Conservation (phyloP, 2,329 filamentous ascomycete genomes). For the Fusarium dlaminii region DNA sequence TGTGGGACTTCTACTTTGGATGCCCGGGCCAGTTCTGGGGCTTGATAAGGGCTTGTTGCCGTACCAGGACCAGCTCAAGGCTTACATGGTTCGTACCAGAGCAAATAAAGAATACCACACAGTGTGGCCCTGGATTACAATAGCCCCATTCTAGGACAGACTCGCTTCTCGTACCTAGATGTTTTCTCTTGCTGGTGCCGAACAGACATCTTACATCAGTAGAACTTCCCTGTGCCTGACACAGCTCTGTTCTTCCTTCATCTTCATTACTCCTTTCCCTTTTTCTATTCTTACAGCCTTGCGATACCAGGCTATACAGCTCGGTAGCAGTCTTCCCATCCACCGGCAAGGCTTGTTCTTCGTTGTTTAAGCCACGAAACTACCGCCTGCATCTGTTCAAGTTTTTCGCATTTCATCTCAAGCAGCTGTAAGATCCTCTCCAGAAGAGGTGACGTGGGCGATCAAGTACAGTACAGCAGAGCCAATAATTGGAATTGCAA, state of each 20-base stretch:
- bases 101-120: slow-evolving; percentile 40
- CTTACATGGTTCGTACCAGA: slow-evolving; percentile 38
- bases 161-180: slow-evolving; percentile 36
- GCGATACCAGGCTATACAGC: slow-evolving; percentile 23
- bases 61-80: slow-evolving; percentile 34
- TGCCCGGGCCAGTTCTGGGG: slow-evolving; percentile 37
- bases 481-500: slow-evolving; percentile 36
- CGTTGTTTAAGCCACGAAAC: slow-evolving; percentile 18
- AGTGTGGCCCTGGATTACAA: slow-evolving; percentile 38
- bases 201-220: slow-evolving; percentile 42
- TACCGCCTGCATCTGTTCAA: slow-evolving; percentile 7
- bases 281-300: slow-evolving; percentile 25
- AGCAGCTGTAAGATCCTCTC: slow-evolving; percentile 16
- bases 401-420: slow-evolving; percentile 17
- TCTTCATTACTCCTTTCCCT: slow-evolving; percentile 28
- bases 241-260: slow-evolving; percentile 28
- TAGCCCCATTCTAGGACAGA: slow-evolving; percentile 31
- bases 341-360: slow-evolving; percentile 15
- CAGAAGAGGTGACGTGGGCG: slow-evolving; percentile 24
- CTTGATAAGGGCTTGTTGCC: slow-evolving; percentile 39
- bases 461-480: slow-evolving; percentile 25
- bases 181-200: slow-evolving; percentile 35
- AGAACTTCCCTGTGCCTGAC: slow-evolving; percentile 23
- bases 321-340: slow-evolving; percentile 19
- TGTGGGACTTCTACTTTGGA: slow-evolving; percentile 34